A percentile compares a stretch with the other conserved stretches of the same genome.
Conservation (phyloP, 352 stramenopile species). For the Globisporangium polare region DNA sequence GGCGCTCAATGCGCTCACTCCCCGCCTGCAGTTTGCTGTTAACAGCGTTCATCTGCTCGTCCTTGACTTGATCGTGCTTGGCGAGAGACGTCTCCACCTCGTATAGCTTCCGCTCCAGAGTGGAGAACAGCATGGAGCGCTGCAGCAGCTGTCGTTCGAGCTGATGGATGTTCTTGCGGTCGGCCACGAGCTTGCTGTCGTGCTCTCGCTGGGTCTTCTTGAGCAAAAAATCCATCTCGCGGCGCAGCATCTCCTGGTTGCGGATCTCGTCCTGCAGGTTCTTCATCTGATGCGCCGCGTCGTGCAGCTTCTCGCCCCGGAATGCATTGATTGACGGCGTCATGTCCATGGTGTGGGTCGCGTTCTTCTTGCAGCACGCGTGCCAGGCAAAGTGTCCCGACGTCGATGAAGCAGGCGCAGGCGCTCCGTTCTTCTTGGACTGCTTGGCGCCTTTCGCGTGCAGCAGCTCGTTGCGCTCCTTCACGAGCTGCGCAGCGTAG, state of each 20-base stretch:
- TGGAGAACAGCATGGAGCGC: slow-evolving; percentile 54
- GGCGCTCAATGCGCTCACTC: slow-evolving; percentile 19
- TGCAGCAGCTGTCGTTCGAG: slow-evolving; percentile 76
- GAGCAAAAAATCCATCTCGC: slow-evolving; percentile 63
- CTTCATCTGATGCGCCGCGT: slow-evolving; percentile 42
- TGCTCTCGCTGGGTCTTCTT: slow-evolving; percentile 73
- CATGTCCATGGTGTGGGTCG: slow-evolving; percentile 56
- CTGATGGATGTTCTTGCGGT: slow-evolving; percentile 66
- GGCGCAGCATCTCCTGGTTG: slow-evolving; percentile 57
- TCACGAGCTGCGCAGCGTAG: slow-evolving; percentile 80
- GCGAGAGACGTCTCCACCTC: slow-evolving; percentile 62
- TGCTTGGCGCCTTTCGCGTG: slow-evolving; percentile 40
- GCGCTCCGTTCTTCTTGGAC: slow-evolving; percentile 32
- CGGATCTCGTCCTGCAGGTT: slow-evolving; percentile 51
- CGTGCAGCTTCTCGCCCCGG: slow-evolving; percentile 69
- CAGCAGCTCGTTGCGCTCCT: slow-evolving; percentile 80
- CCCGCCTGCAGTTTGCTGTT: slow-evolving; percentile 28
- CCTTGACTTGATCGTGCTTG: slow-evolving; percentile 43
- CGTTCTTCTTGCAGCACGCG: slow-evolving; percentile 78
- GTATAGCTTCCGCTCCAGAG: slow-evolving; percentile 66
- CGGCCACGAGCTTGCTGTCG: slow-evolving; percentile 53
- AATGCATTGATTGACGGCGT: slow-evolving; percentile 70
- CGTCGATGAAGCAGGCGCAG: background rate
- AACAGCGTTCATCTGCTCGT: slow-evolving; percentile 34
- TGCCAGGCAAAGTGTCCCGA: slow-evolving; percentile 69